These are phyloP conservation scores for Pseudognaphalium luteoalbum DNA, from an alignment of 129 eudicot species.

Conservation along the genomic window DNA sequence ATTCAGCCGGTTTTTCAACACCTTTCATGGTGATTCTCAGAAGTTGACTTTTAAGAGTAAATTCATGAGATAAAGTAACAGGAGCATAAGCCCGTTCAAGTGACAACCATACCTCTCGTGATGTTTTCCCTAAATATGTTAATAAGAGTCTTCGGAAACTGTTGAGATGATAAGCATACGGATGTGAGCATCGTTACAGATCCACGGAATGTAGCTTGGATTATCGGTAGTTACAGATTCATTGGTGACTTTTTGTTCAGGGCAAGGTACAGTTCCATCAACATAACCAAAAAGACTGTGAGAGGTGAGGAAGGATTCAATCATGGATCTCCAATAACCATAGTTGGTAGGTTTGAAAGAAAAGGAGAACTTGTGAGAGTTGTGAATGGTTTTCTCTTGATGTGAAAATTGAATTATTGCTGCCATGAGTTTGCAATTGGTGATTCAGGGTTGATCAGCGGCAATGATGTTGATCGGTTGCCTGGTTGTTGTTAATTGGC, in stretches of 20 bases:
- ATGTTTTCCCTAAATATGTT: no score
- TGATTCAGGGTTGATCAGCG: no score
- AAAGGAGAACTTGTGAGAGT: conserved; percentile 19
- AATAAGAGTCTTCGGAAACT: no score
- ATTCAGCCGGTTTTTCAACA: conserved; percentile 16
- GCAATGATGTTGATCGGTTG: no score
- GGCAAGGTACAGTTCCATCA: not conserved
- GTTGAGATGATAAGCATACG: conserved; percentile 14
- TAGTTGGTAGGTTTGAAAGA: conserved; percentile 19
- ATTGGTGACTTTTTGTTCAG: not conserved
- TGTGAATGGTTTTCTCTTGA: conserved; percentile 14
- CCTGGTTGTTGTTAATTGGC: no score
- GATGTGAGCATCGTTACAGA: not conserved
- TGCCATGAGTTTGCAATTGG: not conserved
- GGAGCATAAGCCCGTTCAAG: conserved; percentile 17
- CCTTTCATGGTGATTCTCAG: conserved; percentile 15
- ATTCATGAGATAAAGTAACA: conserved; percentile 12
- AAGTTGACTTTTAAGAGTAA: conserved; percentile 19
- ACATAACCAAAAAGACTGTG: not conserved
- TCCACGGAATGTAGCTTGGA: conserved; percentile 8
- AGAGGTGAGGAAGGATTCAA: conserved; percentile 10
- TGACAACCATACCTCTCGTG: conserved; percentile 1
- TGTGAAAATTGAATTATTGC: not conserved
- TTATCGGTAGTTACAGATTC: not conserved
- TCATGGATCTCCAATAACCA: conserved; percentile 16